Conservation (phyloP, 2,329 filamentous ascomycete genomes). For the Blastomyces emzantsi region DNA sequence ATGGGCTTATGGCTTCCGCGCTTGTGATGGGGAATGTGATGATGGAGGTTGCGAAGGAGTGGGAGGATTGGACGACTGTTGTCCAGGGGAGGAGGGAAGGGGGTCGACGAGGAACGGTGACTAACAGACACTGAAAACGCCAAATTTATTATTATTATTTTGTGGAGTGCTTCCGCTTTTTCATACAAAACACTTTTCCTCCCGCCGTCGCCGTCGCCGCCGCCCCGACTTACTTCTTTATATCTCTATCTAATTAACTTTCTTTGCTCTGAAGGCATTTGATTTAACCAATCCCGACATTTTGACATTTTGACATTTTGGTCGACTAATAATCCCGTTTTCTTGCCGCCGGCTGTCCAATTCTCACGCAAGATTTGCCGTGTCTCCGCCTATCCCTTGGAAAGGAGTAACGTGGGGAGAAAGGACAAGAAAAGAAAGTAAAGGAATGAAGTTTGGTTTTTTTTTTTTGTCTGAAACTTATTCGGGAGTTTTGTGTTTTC, state of each 20-base stretch:
- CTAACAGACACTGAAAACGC: not conserved
- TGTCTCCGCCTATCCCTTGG: not conserved
- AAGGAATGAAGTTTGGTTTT: not conserved
- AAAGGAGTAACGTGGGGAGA: not conserved
- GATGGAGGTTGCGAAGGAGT: constrained; percentile 88
- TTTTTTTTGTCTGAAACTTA: not conserved
- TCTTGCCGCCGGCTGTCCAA: not conserved
- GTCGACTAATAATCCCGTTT: not conserved
- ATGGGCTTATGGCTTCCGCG: constrained; percentile 92
- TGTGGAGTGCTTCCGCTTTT: no score
- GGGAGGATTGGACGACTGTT: constrained; percentile 73
- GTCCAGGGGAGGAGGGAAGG: constrained; percentile 36
- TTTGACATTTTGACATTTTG: not conserved
- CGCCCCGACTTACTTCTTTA: not conserved
- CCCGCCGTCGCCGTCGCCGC: not conserved
- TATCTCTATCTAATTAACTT: not conserved
- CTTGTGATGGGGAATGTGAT: constrained; percentile 89
- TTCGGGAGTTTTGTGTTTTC: not conserved
- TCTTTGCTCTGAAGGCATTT: not conserved
- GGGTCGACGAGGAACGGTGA: constrained; percentile 23
- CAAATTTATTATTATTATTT: no score
- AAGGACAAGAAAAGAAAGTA: not conserved
- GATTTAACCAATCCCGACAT: not conserved
- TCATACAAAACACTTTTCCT: no score
- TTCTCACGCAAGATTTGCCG: not conserved